Base-by-base conservation (phyloP, 176 grass and related monocot species). In the Areca catechu region DNA sequence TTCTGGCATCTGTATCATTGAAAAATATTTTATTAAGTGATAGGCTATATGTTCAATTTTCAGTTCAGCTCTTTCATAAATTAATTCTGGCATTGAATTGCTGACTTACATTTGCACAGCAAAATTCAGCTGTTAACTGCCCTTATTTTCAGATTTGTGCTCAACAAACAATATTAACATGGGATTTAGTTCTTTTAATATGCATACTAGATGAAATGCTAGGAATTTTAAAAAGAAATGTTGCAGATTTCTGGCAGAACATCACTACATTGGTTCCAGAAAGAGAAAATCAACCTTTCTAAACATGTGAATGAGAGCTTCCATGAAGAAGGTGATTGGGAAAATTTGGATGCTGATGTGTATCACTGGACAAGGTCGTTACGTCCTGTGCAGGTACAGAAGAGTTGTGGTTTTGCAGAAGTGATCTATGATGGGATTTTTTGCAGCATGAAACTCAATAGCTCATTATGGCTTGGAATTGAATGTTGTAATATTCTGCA, bases 381-480 rank as follows among this genome's bases (percentile, higher is more conserved):
- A 69, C 88, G 81, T 48, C 84, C 88, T 17, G 88, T 98, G 72
- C 88, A 98, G 87, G 88, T 98, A 85, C 48, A 82, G 27, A 69
- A 80, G 68, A 90, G 71, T 75, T 80, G 68, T 88, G 77, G 56
- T 67, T 86, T 70, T 43, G 34, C 34, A 64, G 24, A 65, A 22
- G 5, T 50, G 25, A 22, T 51, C 6, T 48, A 16, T 65, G 34
- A 65, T 24, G 21, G 49, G 23, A 22, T 64, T 24, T 23, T 20
- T 64, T 65, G 16, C 10, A 43, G 2, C 10, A 43, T 43, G 34
- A 43, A 43, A 43, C 14, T 43, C 34, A 14, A 14, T 43, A 14
- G 34, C 10, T 43, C 12, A 43, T 43, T 43, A 43, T 43, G 34
- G 34, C 9, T 12, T 43, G 34, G 9, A 43, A 12, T 43, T 43